These are phyloP conservation scores for Intubia oerlemansii DNA, from an alignment of 2,329 filamentous ascomycete species.

Conservation along the genomic window DNA sequence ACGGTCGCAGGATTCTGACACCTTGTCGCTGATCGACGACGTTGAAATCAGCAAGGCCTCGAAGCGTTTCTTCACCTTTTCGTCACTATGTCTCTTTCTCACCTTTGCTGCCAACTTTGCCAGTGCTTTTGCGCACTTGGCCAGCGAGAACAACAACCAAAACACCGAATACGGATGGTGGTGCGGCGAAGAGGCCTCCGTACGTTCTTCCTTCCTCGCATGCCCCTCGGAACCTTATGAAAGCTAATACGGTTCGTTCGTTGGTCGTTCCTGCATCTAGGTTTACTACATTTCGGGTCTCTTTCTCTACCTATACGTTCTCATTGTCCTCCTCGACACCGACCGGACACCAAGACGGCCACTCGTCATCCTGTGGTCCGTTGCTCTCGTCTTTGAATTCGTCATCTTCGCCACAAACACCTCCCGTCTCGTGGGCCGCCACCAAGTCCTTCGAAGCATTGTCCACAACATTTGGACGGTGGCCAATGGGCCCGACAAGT, in stretches of 20 bases:
- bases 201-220: conserved; percentile 8
- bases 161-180: conserved; percentile 40
- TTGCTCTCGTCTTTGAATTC: conserved; percentile 52
- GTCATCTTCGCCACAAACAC: conserved; percentile 49
- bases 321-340: conserved; percentile 44
- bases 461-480: conserved; percentile 19
- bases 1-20: conserved; percentile 17
- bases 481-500: conserved; percentile 16
- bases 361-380: conserved; percentile 60
- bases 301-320: conserved; percentile 7
- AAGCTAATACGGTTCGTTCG: too few relatives aligned
- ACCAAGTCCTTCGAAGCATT: conserved; percentile 10
- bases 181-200: conserved; percentile 40
- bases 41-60: conserved; percentile 39
- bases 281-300: conserved; percentile 8
- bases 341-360: conserved; percentile 53
- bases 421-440: conserved; percentile 39
- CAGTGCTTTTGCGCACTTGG: conserved; percentile 53
- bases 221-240: too few relatives aligned
- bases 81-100: conserved; percentile 47
- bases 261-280: too few relatives aligned
- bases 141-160: conserved; percentile 31
- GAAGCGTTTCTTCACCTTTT: conserved; percentile 54
- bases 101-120: conserved; percentile 58
- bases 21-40: conserved; percentile 2